Conservation (phyloP, 176 grass and related monocot species). For the Zizania latifolia region DNA sequence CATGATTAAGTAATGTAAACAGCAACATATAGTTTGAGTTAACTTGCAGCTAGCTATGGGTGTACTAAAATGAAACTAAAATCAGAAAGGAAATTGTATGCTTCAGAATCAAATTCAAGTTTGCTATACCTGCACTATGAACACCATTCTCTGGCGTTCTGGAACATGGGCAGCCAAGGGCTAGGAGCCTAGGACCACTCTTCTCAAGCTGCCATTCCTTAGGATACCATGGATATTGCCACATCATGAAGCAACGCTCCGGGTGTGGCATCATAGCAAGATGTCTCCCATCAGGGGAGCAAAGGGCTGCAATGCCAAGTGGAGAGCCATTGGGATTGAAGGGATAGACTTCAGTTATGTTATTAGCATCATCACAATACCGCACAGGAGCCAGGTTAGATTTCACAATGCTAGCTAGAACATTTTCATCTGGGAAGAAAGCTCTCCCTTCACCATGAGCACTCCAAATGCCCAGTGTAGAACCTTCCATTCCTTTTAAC, state of each 20-base stretch:
- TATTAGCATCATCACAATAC: slow-evolving; percentile 72
- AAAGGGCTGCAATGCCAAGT: slow-evolving; percentile 65
- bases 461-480: slow-evolving; percentile 70
- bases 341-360: slow-evolving; percentile 59
- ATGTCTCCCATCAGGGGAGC: slow-evolving; percentile 83
- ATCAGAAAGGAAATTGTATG: neutral
- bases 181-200: slow-evolving; percentile 74
- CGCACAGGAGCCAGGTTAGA: slow-evolving; percentile 62
- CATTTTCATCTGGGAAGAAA: slow-evolving; percentile 62
- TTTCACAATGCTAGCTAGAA: slow-evolving; percentile 50
- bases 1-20: neutral
- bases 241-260: slow-evolving; percentile 94
- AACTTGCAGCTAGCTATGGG: neutral
- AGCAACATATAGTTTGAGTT: neutral
- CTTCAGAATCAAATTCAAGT: neutral
- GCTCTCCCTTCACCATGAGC: slow-evolving; percentile 84
- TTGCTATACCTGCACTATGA: slow-evolving; percentile 37
- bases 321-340: slow-evolving; percentile 90
- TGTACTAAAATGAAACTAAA: neutral
- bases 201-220: slow-evolving; percentile 73
- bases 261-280: slow-evolving; percentile 96
- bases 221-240: slow-evolving; percentile 91
- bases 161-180: slow-evolving; percentile 80
- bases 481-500: slow-evolving; percentile 93
- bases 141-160: slow-evolving; percentile 83